Evolutionary conservation across 257 asterid species (phyloP), one percentile per base, ranked within the genome.

Genomic region (Fraxinus americana): DNA sequence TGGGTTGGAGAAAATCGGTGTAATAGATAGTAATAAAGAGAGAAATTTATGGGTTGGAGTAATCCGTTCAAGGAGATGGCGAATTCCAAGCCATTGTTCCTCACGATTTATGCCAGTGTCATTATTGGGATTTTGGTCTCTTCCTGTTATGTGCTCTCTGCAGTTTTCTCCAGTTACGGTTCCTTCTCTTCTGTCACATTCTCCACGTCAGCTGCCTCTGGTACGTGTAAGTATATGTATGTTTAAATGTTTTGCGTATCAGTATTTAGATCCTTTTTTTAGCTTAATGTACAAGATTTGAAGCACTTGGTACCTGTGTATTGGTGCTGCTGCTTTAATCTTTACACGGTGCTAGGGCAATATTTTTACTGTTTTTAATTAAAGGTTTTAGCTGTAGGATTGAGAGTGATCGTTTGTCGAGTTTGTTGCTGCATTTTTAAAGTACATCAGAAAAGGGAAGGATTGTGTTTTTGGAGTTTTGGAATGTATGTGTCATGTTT

Each of bases 101-200:
- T 25, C 27, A 25, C 27, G 27, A 25, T 25, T 25, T 25, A 25
- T 25, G 27, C 27, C 27, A 25, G 27, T 25, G 27, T 25, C 27
- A 25, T 25, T 68, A 61, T 88, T 73, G 99, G 99, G 71, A 84
- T 92, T 67, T 39, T 92, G 19, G 88, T 93, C 45, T 90, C 99
- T 34, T 87, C 97, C 9, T 84, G 91, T 35, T 96, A 96, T 74
- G 97, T 96, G 8, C 89, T 96, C 76, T 93, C 98, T 66, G 96
- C 97, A 9, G 86, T 96, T 79, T 96, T 92, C 85, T 80, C 89
- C 83, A 63, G 89, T 32, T 81, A 92, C 23, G 77, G 81, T 71
- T 81, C 90, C 68, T 73, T 86, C 72, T 79, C 92, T 71, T 80
- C 90, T 41, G 80, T 84, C 52, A 80, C 83, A 77, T 69, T 87